phyloP scores from a whole-genome alignment of 495 filamentous ascomycete genomes.

The Penicillium odoratum region DNA sequence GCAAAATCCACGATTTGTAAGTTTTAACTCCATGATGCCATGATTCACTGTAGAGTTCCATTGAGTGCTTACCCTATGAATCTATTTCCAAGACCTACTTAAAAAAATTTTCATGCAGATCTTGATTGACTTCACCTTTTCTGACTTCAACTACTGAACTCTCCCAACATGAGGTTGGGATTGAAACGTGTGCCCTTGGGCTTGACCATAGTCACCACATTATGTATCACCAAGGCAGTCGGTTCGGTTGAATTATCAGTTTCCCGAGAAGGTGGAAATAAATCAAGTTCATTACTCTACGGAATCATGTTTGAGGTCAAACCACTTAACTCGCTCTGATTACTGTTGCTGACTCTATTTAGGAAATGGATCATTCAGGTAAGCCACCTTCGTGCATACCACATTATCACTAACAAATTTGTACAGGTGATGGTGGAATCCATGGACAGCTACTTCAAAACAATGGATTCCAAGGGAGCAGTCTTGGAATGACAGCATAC shows the following conservation, averaged over 20 bases:
- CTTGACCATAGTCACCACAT: neutral
- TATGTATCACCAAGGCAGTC: conserved; percentile 4
- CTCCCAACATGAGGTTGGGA: neutral
- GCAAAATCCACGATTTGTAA: neutral
- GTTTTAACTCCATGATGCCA: neutral
- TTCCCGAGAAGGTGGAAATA: conserved; percentile 49
- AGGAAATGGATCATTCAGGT: conserved; percentile 6
- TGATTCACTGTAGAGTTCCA: neutral
- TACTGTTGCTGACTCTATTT: neutral
- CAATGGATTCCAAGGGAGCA: conserved; percentile 66
- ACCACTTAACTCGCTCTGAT: neutral
- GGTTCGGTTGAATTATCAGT: conserved; percentile 28
- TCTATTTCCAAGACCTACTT: neutral
- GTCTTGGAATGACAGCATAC: conserved; percentile 53
- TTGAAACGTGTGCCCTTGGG: neutral
- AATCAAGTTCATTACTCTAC: conserved; percentile 55
- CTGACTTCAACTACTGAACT: neutral
- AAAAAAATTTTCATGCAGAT: too few relatives aligned
- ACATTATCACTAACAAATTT: neutral
- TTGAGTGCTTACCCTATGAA: neutral
- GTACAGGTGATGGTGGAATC: conserved; percentile 63
- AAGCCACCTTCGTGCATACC: neutral
- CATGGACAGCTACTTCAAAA: conserved; percentile 75
- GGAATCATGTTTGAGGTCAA: conserved; percentile 61
- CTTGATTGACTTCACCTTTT: neutral